These are phyloP conservation scores for Gypsophila paniculata DNA, from an alignment of 179 eudicot genomes.

Conservation along the genomic window DNA sequence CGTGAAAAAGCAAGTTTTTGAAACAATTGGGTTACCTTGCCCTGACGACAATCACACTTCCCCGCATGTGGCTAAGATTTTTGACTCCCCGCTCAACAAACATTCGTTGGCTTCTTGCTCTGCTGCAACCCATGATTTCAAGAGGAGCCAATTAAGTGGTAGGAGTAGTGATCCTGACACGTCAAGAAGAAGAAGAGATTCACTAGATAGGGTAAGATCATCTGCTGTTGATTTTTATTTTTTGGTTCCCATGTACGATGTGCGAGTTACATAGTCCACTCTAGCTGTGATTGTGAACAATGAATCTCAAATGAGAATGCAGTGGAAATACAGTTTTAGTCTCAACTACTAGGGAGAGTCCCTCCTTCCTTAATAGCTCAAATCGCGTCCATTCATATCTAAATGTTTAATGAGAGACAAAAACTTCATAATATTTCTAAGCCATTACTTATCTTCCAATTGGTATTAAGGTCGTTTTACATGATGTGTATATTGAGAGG, in stretches of 20 bases:
- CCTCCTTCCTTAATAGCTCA: not conserved
- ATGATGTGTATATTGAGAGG: not conserved
- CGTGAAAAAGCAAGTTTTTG: conserved; percentile 70
- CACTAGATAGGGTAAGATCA: conserved; percentile 64
- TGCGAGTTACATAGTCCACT: not conserved
- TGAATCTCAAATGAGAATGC: not conserved
- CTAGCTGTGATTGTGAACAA: conserved; percentile 14
- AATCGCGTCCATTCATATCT: not conserved
- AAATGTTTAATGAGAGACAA: not conserved
- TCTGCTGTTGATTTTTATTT: not conserved
- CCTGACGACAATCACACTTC: conserved; percentile 43
- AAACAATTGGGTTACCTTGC: conserved; percentile 72
- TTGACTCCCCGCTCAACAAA: conserved; percentile 36
- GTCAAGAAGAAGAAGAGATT: conserved; percentile 81
- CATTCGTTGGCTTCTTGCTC: conserved; percentile 29
- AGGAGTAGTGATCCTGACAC: conserved; percentile 58
- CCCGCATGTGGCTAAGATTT: conserved; percentile 33
- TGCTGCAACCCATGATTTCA: conserved; percentile 34
- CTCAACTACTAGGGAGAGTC: not conserved
- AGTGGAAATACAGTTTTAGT: not conserved
- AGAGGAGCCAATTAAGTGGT: conserved; percentile 43
- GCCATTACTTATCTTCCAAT: not conserved
- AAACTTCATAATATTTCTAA: not conserved
- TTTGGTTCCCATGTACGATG: not conserved
- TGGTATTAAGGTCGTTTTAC: not conserved